These are phyloP conservation scores for Hyphodiscus hymeniophilus DNA, from an alignment of 495 filamentous ascomycete genomes.

Conservation along the genomic window DNA sequence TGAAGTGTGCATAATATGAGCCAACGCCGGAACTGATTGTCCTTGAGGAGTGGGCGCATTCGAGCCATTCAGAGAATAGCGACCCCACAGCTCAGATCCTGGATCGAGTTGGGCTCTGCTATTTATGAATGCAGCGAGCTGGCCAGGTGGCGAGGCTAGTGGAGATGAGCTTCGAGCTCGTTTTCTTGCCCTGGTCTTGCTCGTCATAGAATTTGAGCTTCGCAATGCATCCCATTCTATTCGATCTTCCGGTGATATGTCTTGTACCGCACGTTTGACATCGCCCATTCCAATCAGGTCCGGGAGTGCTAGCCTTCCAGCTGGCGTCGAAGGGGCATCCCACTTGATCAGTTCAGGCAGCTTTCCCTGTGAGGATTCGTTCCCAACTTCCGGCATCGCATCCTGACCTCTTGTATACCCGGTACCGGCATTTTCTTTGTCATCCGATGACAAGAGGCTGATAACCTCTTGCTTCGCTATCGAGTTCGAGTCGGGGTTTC, in stretches of 20 bases:
- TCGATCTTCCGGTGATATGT: slow-evolving; percentile 59
- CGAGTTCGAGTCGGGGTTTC: slow-evolving; percentile 4
- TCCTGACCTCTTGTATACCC: neutral
- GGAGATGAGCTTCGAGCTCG: slow-evolving; percentile 77
- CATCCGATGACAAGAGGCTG: slow-evolving; percentile 8
- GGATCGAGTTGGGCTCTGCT: slow-evolving; percentile 58
- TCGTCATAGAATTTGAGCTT: slow-evolving; percentile 39
- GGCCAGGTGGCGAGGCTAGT: slow-evolving; percentile 22
- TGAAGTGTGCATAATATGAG: slow-evolving; percentile 57
- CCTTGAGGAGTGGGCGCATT: slow-evolving; percentile 28
- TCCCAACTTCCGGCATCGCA: neutral
- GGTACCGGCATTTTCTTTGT: slow-evolving; percentile 13
- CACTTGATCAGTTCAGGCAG: slow-evolving; percentile 8
- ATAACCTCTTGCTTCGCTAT: slow-evolving; percentile 7
- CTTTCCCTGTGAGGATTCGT: neutral
- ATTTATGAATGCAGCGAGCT: slow-evolving; percentile 21
- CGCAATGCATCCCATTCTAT: slow-evolving; percentile 52
- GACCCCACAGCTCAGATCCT: slow-evolving; percentile 78
- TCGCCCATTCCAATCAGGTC: slow-evolving; percentile 74
- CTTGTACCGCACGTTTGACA: slow-evolving; percentile 30
- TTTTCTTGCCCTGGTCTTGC: slow-evolving; percentile 50
- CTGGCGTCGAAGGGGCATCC: slow-evolving; percentile 63
- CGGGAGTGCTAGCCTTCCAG: slow-evolving; percentile 62
- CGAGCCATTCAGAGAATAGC: slow-evolving; percentile 43
- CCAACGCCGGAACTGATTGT: slow-evolving; percentile 40